Evolutionary conservation across 176 grass and related monocot species (phyloP).

Genomic region (Eleusine coracana): DNA sequence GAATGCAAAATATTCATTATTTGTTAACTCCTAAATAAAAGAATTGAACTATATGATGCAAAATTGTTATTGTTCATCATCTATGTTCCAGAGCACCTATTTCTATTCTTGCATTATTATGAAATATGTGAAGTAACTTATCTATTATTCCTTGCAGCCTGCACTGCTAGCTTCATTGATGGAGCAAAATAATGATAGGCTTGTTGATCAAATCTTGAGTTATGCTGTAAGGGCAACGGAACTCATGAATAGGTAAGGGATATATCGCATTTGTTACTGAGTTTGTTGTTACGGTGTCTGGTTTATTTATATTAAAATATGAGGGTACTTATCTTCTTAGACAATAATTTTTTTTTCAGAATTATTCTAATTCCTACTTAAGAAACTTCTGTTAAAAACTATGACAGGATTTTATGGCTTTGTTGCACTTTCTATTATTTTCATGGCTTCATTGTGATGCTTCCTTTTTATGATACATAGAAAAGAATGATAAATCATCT

Average conservation of each 20-base stretch:
- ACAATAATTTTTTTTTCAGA: neutral
- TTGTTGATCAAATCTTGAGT: constrained; percentile 59
- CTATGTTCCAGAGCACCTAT: neutral
- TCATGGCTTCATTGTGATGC: neutral
- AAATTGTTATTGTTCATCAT: neutral
- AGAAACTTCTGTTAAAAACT: neutral
- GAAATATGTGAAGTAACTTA: neutral
- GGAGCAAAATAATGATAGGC: constrained; percentile 48
- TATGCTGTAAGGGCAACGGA: constrained; percentile 58
- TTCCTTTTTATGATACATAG: constrained; percentile 2
- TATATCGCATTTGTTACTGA: neutral
- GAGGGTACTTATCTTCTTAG: neutral
- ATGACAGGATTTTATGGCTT: constrained; percentile 3
- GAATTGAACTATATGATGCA: too few relatives aligned
- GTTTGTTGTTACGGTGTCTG: neutral
- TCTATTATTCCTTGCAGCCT: constrained; percentile 58
- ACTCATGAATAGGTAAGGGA: constrained; percentile 58
- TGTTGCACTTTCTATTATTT: neutral
- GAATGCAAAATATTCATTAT: too few relatives aligned
- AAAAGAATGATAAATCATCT: neutral
- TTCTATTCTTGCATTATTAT: neutral
- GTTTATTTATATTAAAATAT: neutral
- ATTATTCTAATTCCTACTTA: neutral
- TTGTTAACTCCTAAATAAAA: too few relatives aligned
- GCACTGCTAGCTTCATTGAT: constrained; percentile 68